Conservation (phyloP, 352 stramenopile species). For the Globisporangium canariense region DNA sequence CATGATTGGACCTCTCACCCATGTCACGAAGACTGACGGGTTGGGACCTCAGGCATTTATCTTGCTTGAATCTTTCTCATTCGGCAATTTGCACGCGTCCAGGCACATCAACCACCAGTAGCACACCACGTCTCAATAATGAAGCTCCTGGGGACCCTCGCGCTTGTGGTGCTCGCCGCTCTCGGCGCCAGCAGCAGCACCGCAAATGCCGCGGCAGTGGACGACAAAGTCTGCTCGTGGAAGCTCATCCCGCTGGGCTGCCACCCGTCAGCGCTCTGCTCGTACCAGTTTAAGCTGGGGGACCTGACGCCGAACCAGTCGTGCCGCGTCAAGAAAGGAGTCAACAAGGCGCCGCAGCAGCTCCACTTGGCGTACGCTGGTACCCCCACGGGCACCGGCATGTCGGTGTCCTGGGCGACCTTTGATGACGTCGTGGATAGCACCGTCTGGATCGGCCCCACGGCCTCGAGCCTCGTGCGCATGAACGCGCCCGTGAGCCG, state of each 20-base stretch:
- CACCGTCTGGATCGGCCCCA: constrained; percentile 42
- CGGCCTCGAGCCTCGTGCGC: constrained; percentile 25
- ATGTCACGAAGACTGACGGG: neutral
- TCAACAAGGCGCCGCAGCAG: constrained; percentile 36
- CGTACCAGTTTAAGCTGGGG: constrained; percentile 35
- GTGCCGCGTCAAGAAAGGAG: constrained; percentile 25
- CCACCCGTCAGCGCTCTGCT: constrained; percentile 28
- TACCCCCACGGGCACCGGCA: constrained; percentile 37
- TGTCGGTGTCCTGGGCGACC: constrained; percentile 60
- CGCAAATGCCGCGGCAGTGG: neutral
- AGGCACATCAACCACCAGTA: neutral
- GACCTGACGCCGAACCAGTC: constrained; percentile 45
- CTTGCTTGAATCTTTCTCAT: neutral
- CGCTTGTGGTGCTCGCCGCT: neutral
- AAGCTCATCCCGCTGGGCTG: constrained; percentile 15
- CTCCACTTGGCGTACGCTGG: constrained; percentile 58
- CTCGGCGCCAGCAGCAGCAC: neutral
- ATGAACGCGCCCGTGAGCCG: constrained; percentile 22
- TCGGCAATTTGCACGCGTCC: constrained; percentile 1
- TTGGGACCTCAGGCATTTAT: neutral
- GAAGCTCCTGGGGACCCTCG: constrained; percentile 2
- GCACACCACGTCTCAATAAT: neutral
- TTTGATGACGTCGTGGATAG: constrained; percentile 38
- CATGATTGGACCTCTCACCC: neutral
- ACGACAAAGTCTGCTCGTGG: neutral